phyloP scores from a whole-genome alignment of 805 yeast genomes.

The Kazachstania psychrophila region DNA sequence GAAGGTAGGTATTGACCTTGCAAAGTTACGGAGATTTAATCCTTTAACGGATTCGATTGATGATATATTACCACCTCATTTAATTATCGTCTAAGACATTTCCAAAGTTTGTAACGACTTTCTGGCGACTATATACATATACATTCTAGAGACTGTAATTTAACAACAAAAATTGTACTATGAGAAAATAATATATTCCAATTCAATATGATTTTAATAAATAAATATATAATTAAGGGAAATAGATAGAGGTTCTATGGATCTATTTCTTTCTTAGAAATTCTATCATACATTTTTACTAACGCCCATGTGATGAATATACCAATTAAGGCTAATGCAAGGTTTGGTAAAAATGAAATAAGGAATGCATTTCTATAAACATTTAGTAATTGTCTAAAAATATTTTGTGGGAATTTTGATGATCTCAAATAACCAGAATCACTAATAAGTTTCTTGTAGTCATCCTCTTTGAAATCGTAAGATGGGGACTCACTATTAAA shows the following conservation, averaged over 20 bases:
- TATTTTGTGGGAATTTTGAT: constrained; percentile 14
- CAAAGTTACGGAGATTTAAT: constrained; percentile 12
- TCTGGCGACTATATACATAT: too few species aligned
- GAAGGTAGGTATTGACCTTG: constrained; percentile 12
- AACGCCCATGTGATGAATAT: constrained; percentile 11
- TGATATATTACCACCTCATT: constrained; percentile 12
- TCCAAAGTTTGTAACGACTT: too few species aligned
- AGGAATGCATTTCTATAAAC: constrained; percentile 23
- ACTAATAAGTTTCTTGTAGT: constrained; percentile 16
- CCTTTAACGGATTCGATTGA: constrained; percentile 13
- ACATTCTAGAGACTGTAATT: too few species aligned
- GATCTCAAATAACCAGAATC: constrained; percentile 26
- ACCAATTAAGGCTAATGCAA: constrained; percentile 16
- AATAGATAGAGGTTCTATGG: not conserved
- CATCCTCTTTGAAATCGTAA: constrained; percentile 15
- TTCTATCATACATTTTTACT: constrained; percentile 8
- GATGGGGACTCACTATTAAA: constrained; percentile 5
- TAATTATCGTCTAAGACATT: not conserved
- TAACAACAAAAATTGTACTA: too few species aligned
- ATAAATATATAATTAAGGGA: too few species aligned
- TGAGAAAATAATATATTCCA: too few species aligned
- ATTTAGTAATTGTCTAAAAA: constrained; percentile 11
- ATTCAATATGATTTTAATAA: too few species aligned
- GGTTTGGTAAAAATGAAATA: constrained; percentile 23
- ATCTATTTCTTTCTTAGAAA: not conserved